Percentiles rank a stretch among this genome's conserved stretches.
Evolutionary conservation across 805 yeast species (phyloP).

Genomic region (Saccharomyces cerevisiae): DNA sequence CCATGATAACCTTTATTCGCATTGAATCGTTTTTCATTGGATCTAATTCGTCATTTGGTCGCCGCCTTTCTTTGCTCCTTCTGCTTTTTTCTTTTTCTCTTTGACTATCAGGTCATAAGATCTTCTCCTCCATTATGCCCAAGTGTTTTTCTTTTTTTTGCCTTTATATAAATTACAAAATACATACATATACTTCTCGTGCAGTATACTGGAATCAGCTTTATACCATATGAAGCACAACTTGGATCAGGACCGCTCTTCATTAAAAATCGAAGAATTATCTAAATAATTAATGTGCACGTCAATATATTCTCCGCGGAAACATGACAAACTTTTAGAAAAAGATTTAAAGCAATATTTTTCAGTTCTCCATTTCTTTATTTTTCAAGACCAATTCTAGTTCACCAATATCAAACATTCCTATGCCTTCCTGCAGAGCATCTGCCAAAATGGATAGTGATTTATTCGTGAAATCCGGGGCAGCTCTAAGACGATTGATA

Average conservation of each 20-base stretch:
- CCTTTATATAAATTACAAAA: neutral
- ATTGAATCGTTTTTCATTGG: neutral
- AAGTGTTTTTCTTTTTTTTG: too few species aligned
- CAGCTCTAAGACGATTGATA: constrained; percentile 48
- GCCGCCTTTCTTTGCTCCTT: neutral
- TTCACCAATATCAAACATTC: constrained; percentile 42
- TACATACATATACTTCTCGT: neutral
- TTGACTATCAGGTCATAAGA: too few species aligned
- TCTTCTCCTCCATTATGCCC: too few species aligned
- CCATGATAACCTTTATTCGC: neutral
- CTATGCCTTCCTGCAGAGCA: constrained; percentile 48
- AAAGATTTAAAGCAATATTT: too few species aligned
- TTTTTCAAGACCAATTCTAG: neutral
- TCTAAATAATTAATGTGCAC: neutral
- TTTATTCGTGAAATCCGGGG: constrained; percentile 54
- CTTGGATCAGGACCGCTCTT: neutral
- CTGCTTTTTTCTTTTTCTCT: neutral
- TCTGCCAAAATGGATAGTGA: constrained; percentile 51
- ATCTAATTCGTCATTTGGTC: neutral
- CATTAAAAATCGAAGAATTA: neutral
- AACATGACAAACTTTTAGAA: neutral
- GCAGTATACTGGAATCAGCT: neutral
- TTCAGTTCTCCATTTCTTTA: neutral
- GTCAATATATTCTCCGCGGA: neutral
- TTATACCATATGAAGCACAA: neutral